These are phyloP conservation scores for Petunia axillaris DNA, from an alignment of 257 asterid genomes.

Conservation along the genomic window DNA sequence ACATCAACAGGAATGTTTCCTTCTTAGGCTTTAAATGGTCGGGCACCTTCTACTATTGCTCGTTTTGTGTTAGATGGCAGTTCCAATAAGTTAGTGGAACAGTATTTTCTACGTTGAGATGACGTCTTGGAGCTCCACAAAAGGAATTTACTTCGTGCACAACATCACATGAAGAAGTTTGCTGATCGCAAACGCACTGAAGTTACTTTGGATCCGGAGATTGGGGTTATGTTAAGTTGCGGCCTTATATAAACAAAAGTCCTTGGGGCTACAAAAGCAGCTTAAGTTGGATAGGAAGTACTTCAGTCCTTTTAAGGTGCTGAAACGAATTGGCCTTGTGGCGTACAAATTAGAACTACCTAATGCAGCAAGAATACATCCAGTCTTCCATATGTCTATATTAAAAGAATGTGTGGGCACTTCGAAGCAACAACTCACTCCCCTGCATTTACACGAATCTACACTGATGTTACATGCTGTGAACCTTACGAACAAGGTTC, in stretches of 20 bases:
- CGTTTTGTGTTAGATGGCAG: too few relatives aligned
- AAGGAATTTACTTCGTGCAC: neutral
- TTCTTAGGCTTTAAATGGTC: neutral
- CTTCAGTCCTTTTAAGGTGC: neutral
- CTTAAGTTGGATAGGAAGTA: neutral
- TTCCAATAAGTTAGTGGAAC: neutral
- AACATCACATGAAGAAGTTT: neutral
- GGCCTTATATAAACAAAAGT: neutral
- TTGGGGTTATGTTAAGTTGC: too few relatives aligned
- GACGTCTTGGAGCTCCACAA: neutral
- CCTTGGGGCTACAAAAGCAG: neutral
- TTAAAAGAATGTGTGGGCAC: too few relatives aligned
- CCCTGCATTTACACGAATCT: too few relatives aligned
- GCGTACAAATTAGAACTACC: neutral
- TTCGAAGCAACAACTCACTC: too few relatives aligned
- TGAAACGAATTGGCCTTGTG: neutral
- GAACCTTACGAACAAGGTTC: too few relatives aligned
- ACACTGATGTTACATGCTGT: too few relatives aligned
- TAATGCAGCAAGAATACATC: neutral
- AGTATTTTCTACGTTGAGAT: neutral
- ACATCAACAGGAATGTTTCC: neutral
- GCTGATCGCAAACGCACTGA: too few relatives aligned
- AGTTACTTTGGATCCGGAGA: too few relatives aligned
- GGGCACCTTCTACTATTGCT: neutral
- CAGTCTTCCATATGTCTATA: neutral